phyloP scores from a whole-genome alignment of 2,329 filamentous ascomycete genomes.

The Pezicula carpinea region DNA sequence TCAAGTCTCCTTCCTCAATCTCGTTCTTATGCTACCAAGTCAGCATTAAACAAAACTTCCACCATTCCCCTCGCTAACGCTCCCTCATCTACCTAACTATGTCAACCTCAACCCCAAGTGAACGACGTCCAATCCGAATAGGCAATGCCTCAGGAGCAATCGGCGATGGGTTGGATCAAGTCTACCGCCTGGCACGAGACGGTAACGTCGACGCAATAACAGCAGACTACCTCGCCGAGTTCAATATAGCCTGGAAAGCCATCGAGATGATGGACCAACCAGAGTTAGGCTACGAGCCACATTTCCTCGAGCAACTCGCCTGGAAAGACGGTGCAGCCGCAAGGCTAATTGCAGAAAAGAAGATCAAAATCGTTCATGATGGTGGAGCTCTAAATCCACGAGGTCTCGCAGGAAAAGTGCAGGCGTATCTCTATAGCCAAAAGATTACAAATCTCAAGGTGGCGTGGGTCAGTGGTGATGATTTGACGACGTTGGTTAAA shows the following conservation, averaged over 20 bases:
- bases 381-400: slow-evolving; percentile 5
- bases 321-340: slow-evolving; percentile 15
- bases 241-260: slow-evolving; percentile 30
- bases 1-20: too few relatives aligned
- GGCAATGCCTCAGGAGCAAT: slow-evolving; percentile 33
- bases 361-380: slow-evolving; percentile 3
- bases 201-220: slow-evolving; percentile 19
- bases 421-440: not conserved
- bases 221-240: slow-evolving; percentile 24
- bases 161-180: slow-evolving; percentile 34
- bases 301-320: slow-evolving; percentile 27
- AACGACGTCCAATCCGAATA: slow-evolving; percentile 29
- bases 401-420: not conserved
- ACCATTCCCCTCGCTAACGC: too few relatives aligned
- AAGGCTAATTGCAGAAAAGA: slow-evolving; percentile 1
- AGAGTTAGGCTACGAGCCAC: slow-evolving; percentile 27
- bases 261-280: slow-evolving; percentile 24
- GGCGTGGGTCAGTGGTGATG: slow-evolving; percentile 1
- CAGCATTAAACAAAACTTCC: too few relatives aligned
- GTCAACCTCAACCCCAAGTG: too few relatives aligned
- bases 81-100: too few relatives aligned
- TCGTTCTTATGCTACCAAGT: too few relatives aligned
- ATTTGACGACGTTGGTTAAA: not conserved
- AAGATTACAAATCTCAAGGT: not conserved
- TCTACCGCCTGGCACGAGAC: slow-evolving; percentile 29